These are phyloP conservation scores for Saccharomyces hybrid DNA, from an alignment of 1,139 yeast species.

Conservation along the genomic window DNA sequence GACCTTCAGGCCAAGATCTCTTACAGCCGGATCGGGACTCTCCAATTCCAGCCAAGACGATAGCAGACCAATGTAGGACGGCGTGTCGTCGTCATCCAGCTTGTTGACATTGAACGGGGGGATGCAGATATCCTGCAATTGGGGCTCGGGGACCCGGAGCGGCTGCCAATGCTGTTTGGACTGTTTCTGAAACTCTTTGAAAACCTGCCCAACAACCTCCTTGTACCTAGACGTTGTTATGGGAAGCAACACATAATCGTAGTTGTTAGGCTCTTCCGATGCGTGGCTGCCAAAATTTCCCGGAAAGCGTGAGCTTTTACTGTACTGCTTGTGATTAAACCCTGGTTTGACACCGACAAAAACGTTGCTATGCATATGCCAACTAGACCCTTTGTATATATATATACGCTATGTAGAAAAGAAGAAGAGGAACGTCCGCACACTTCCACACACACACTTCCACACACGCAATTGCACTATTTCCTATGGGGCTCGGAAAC, in stretches of 20 bases:
- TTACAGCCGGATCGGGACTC: conserved; percentile 39
- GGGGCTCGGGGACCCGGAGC: conserved; percentile 33
- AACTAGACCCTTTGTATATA: conserved; percentile 1
- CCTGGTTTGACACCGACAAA: conserved; percentile 32
- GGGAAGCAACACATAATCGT: conserved; percentile 37
- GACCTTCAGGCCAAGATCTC: conserved; percentile 48
- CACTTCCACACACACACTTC: neutral
- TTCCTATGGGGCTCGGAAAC: neutral
- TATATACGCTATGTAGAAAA: neutral
- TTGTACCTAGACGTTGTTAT: conserved; percentile 40
- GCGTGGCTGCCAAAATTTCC: conserved; percentile 2
- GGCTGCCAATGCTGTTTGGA: conserved; percentile 6
- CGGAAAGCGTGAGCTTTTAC: conserved; percentile 3
- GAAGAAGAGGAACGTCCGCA: conserved; percentile 2
- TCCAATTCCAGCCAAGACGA: conserved; percentile 63
- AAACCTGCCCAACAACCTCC: conserved; percentile 34
- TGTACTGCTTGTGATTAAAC: conserved; percentile 2
- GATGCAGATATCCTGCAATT: conserved; percentile 35
- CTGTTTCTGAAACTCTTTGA: conserved; percentile 29
- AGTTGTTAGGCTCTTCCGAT: conserved; percentile 16
- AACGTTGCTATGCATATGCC: conserved; percentile 27
- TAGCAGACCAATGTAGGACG: conserved; percentile 38
- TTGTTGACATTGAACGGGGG: conserved; percentile 21
- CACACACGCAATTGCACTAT: conserved; percentile 1
- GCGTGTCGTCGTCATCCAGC: conserved; percentile 5